These are phyloP conservation scores for Urostyla sp. DNA, from an alignment of 73 alveolate genomes.

Conservation along the genomic window DNA sequence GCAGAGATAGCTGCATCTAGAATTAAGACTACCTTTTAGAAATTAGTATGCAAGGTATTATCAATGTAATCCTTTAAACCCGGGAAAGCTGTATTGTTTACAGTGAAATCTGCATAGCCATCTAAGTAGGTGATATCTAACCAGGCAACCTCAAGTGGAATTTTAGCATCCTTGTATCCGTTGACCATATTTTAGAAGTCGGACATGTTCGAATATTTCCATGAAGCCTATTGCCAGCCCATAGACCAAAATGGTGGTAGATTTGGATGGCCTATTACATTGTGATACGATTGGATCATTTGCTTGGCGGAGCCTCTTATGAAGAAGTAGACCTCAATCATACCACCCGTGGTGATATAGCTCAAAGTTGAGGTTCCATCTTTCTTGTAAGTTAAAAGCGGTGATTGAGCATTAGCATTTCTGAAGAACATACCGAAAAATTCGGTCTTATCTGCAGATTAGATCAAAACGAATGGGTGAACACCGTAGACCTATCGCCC, in stretches of 20 bases:
- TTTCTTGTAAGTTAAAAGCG: conserved; percentile 36
- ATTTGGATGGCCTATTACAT: conserved; percentile 41
- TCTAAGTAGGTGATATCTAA: conserved; percentile 45
- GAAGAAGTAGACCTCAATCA: conserved; percentile 50
- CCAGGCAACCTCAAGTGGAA: conserved; percentile 97
- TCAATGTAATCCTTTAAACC: conserved; percentile 12
- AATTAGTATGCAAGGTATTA: not conserved
- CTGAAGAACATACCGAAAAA: conserved; percentile 76
- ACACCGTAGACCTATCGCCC: conserved; percentile 40
- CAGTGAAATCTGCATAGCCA: conserved; percentile 48
- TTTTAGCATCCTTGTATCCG: conserved; percentile 39
- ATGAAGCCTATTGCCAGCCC: conserved; percentile 91
- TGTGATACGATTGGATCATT: conserved; percentile 13
- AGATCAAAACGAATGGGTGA: conserved; percentile 42
- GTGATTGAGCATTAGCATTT: conserved; percentile 78
- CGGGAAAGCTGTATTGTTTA: conserved; percentile 21
- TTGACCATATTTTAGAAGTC: conserved; percentile 10
- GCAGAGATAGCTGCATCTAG: conserved; percentile 48
- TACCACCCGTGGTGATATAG: conserved; percentile 55
- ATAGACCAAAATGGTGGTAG: conserved; percentile 72
- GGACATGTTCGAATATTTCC: conserved; percentile 72
- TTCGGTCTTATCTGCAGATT: not conserved
- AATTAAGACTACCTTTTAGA: conserved; percentile 10
- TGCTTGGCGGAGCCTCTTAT: conserved; percentile 45
- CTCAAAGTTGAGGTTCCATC: conserved; percentile 38